Percentiles rank a stretch among this genome's conserved stretches.
Conservation (phyloP, 108 stramenopile genomes). For the Asterionellopsis glacialis region DNA sequence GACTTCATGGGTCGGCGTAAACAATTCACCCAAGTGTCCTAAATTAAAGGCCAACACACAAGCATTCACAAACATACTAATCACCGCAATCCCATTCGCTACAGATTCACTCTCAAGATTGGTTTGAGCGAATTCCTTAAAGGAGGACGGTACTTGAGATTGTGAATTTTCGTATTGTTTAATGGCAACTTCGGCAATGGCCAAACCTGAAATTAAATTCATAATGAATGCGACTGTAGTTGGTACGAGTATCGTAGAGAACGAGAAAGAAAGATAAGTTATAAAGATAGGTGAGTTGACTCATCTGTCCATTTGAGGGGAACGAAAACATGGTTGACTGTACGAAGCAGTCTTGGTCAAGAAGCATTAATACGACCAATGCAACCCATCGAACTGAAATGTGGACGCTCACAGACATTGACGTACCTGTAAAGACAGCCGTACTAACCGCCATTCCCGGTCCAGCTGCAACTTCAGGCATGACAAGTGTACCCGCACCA, state of each 20-base stretch:
- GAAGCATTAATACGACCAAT: too few relatives aligned
- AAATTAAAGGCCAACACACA: not conserved
- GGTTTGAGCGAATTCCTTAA: conserved; percentile 71
- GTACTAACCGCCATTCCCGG: conserved; percentile 51
- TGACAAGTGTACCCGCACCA: conserved; percentile 61
- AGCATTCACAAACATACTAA: not conserved
- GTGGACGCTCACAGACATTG: not conserved
- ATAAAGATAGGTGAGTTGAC: too few relatives aligned
- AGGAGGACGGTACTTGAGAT: conserved; percentile 40
- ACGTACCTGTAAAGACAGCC: conserved; percentile 37
- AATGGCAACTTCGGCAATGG: conserved; percentile 73
- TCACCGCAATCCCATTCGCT: not conserved
- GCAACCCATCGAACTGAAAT: too few relatives aligned
- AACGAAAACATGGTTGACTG: too few relatives aligned
- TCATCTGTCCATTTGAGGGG: too few relatives aligned
- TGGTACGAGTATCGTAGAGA: too few relatives aligned
- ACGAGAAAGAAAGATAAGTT: too few relatives aligned
- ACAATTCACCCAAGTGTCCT: not conserved
- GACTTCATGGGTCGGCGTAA: not conserved
- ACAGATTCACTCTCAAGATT: conserved; percentile 4
- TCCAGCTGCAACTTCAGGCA: conserved; percentile 52
- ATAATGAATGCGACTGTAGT: conserved; percentile 32
- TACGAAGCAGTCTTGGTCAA: too few relatives aligned
- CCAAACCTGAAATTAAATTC: conserved; percentile 60
- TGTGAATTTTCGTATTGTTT: conserved; percentile 47